Conservation (phyloP, 169 alveolate species). For the Theileria annulata region DNA sequence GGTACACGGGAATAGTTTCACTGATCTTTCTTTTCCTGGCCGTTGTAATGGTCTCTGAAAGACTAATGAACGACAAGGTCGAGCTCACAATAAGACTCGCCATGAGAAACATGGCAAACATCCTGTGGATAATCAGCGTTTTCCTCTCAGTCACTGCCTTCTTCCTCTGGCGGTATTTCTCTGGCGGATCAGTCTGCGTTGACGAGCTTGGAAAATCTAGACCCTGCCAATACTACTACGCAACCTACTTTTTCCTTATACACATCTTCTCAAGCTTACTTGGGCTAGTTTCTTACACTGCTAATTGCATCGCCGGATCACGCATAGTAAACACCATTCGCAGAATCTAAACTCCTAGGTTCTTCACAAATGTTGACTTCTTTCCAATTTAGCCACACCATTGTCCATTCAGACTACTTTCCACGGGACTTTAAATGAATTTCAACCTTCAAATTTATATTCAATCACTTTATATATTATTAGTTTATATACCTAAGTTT, state of each 20-base stretch:
- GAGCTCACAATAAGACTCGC: not conserved
- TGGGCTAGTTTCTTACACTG: constrained; percentile 18
- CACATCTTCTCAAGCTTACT: constrained; percentile 6
- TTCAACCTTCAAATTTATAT: not conserved
- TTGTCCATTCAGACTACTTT: not conserved
- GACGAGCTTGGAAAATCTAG: constrained; percentile 24
- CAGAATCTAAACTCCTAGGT: not conserved
- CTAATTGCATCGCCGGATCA: constrained; percentile 14
- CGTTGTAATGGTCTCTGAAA: not conserved
- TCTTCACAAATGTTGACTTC: not conserved
- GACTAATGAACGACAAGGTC: not conserved
- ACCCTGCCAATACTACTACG: constrained; percentile 2
- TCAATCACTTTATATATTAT: not conserved
- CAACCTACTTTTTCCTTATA: constrained; percentile 5
- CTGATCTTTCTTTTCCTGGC: not conserved
- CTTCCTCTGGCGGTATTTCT: not conserved
- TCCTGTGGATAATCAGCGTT: constrained; percentile 32
- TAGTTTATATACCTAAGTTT: not conserved
- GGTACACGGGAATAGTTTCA: constrained; percentile 12
- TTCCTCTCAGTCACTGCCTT: constrained; percentile 20
- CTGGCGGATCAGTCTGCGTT: constrained; percentile 36
- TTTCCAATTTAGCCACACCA: not conserved
- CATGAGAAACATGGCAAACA: not conserved
- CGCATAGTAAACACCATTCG: not conserved
- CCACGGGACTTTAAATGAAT: not conserved